These are phyloP conservation scores for Ganoderma boninense DNA, from an alignment of 1,284 basidiomycete species.

Conservation along the genomic window DNA sequence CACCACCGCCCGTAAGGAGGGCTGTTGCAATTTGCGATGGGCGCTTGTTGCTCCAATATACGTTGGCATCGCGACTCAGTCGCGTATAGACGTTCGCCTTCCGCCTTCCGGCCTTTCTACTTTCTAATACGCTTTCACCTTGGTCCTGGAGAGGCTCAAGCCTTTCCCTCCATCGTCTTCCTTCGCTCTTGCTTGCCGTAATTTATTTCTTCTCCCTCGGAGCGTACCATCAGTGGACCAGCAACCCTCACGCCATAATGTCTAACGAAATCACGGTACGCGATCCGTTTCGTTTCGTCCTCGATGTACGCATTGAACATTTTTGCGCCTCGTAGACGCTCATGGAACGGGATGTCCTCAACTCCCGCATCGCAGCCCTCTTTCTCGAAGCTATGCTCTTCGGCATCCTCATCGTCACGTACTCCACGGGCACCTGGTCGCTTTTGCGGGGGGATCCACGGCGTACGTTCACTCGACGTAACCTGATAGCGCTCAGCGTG, in stretches of 20 bases:
- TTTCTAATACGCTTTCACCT: neutral
- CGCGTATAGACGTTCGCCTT: neutral
- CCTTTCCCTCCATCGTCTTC: neutral
- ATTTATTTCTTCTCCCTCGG: neutral
- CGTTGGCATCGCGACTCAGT: neutral
- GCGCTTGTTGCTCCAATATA: neutral
- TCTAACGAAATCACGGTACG: neutral
- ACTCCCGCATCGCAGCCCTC: conserved; percentile 7
- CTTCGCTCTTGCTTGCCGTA: neutral
- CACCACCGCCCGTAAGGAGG: neutral
- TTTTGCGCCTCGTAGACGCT: neutral
- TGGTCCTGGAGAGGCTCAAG: neutral
- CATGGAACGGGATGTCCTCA: neutral
- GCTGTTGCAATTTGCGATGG: neutral
- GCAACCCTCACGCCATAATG: neutral
- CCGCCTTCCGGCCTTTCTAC: neutral
- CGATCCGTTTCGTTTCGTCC: neutral
- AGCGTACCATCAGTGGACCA: neutral
- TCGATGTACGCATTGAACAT: neutral
- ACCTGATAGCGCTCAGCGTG: conserved; percentile 17
- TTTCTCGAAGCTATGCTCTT: conserved; percentile 25
- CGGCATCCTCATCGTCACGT: conserved; percentile 20
- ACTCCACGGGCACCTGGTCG: conserved; percentile 13
- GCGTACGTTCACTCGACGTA: conserved; percentile 15
- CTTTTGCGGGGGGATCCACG: neutral